phyloP scores from a whole-genome alignment of 192 early-diverging fungal species.

The Backusella macrospora region DNA sequence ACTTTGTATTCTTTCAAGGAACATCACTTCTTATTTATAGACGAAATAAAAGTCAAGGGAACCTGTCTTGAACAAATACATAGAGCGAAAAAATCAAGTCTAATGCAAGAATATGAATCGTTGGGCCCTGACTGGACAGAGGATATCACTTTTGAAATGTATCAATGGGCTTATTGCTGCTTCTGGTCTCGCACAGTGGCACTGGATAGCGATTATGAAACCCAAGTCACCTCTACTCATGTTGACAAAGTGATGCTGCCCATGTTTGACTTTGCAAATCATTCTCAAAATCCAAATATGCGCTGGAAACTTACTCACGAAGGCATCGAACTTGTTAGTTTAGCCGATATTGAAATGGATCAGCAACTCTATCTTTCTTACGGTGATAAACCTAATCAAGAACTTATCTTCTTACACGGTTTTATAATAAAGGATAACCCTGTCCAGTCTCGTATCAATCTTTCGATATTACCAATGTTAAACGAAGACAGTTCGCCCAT shows the following conservation, averaged over 20 bases:
- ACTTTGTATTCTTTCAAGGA: slow-evolving; percentile 38
- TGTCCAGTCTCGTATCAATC: slow-evolving; percentile 21
- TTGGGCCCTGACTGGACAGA: slow-evolving; percentile 29
- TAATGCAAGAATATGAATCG: slow-evolving; percentile 49
- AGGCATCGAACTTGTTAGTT: slow-evolving; percentile 39
- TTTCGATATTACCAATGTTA: slow-evolving; percentile 34
- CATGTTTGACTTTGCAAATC: slow-evolving; percentile 75
- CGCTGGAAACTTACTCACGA: slow-evolving; percentile 57
- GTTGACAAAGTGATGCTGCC: slow-evolving; percentile 66
- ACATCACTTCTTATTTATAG: slow-evolving; percentile 45
- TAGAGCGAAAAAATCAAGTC: slow-evolving; percentile 47
- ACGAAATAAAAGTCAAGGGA: slow-evolving; percentile 41
- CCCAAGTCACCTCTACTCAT: background rate
- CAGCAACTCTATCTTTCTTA: slow-evolving; percentile 67
- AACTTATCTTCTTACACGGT: slow-evolving; percentile 72
- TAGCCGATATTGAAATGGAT: slow-evolving; percentile 8
- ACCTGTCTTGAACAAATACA: slow-evolving; percentile 57
- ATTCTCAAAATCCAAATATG: slow-evolving; percentile 52
- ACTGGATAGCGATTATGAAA: slow-evolving; percentile 44
- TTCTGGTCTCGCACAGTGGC: slow-evolving; percentile 74
- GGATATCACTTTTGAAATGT: slow-evolving; percentile 50
- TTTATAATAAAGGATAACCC: slow-evolving; percentile 62
- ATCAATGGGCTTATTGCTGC: slow-evolving; percentile 67
- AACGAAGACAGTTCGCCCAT: slow-evolving; percentile 35
- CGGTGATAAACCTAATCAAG: slow-evolving; percentile 70